phyloP scores from a whole-genome alignment of 2,329 filamentous ascomycete species.

The Fusarium chaquense region DNA sequence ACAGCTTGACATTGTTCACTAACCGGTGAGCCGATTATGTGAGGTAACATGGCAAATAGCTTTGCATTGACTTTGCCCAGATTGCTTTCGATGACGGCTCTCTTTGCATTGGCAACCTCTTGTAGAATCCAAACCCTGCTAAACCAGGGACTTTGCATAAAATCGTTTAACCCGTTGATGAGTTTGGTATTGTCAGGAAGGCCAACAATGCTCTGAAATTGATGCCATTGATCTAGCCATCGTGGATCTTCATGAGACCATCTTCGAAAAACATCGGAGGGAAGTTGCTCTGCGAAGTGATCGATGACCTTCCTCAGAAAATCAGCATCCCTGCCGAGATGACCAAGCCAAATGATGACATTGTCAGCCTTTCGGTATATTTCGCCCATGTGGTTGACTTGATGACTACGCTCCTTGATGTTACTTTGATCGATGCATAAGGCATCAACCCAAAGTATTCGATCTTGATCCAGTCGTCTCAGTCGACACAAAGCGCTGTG shows the following conservation, averaged over 20 bases:
- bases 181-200: fast-evolving
- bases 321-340: fast-evolving
- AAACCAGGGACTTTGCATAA: constrained; percentile 13
- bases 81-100: neutral
- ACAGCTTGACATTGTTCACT: constrained; percentile 22
- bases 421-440: constrained; percentile 22
- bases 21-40: fast-evolving
- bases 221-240: neutral
- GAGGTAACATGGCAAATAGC: neutral
- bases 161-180: fast-evolving
- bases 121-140: constrained; percentile 26
- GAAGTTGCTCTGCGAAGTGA: neutral
- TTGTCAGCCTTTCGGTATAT: neutral
- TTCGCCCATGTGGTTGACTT: constrained; percentile 5
- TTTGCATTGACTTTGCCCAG: neutral
- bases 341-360: neutral
- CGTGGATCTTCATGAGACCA: neutral
- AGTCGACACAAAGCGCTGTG: neutral
- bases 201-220: fast-evolving
- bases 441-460: constrained; percentile 18
- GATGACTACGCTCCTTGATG: constrained; percentile 13
- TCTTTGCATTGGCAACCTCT: constrained; percentile 21
- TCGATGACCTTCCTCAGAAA: too few species aligned
- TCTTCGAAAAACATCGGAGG: neutral
- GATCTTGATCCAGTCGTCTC: neutral